Conservation (phyloP, 192 early-diverging fungal species). For the Backusella macrospora region DNA sequence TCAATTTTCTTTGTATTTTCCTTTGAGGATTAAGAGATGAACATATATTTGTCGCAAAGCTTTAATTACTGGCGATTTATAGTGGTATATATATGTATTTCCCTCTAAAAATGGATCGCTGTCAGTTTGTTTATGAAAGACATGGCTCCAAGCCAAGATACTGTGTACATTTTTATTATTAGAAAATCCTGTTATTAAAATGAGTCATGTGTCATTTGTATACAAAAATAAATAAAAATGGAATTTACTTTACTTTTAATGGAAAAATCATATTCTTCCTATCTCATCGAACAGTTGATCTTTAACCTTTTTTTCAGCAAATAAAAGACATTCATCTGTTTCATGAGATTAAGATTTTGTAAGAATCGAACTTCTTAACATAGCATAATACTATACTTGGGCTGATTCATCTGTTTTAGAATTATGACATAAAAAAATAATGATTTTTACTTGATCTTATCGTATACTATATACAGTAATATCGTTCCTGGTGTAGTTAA, state of each 20-base stretch:
- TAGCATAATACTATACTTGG: too few species aligned
- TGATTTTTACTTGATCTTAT: too few species aligned
- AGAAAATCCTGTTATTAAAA: not conserved
- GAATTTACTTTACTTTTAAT: conserved; percentile 2
- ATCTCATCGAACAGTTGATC: not conserved
- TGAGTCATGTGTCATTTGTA: not conserved
- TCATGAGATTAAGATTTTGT: too few species aligned
- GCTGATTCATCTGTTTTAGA: too few species aligned
- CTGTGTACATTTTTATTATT: not conserved
- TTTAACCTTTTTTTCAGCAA: not conserved
- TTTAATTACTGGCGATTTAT: not conserved
- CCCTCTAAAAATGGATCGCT: not conserved
- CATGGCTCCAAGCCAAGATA: too few species aligned
- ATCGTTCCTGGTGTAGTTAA: too few species aligned
- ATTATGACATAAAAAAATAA: too few species aligned
- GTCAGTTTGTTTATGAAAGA: too few species aligned
- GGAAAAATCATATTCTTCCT: not conserved
- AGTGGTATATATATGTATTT: not conserved
- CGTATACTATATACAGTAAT: too few species aligned
- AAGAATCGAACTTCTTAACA: too few species aligned
- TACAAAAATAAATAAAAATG: not conserved
- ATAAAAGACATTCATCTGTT: not conserved
- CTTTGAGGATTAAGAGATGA: not conserved
- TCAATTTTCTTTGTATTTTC: not conserved
- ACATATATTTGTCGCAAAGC: too few species aligned